A percentile compares a stretch with the other conserved stretches of the same genome.
Conservation (phyloP, 73 alveolate genomes). For the Stentor roeselii region DNA sequence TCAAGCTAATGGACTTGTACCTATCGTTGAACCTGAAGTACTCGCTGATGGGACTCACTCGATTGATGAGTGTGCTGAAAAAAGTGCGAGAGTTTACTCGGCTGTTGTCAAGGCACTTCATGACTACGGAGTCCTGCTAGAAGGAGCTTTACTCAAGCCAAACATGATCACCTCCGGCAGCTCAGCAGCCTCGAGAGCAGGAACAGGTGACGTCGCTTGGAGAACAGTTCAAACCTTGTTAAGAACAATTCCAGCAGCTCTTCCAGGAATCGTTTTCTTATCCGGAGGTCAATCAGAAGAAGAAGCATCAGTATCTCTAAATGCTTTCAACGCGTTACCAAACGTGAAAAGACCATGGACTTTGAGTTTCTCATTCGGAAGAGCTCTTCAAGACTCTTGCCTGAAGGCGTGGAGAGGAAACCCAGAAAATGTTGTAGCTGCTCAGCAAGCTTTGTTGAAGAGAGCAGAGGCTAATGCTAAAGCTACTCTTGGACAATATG, state of each 20-base stretch:
- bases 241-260: slow-evolving; percentile 93
- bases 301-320: slow-evolving; percentile 91
- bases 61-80: slow-evolving; percentile 86
- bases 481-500: slow-evolving; percentile 46
- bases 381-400: slow-evolving; percentile 92
- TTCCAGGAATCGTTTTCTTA: slow-evolving; percentile 83
- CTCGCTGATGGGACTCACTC: slow-evolving; percentile 93
- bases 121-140: slow-evolving; percentile 81
- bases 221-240: slow-evolving; percentile 80
- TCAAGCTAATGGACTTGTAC: slow-evolving; percentile 96
- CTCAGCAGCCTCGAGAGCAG: slow-evolving; percentile 1
- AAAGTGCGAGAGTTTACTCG: slow-evolving; percentile 81
- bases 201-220: slow-evolving; percentile 87
- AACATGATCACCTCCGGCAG: slow-evolving; percentile 95
- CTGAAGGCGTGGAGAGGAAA: slow-evolving; percentile 97
- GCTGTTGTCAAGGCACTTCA: slow-evolving; percentile 75
- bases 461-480: slow-evolving; percentile 87
- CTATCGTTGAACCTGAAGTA: slow-evolving; percentile 99
- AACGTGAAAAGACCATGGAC: slow-evolving; percentile 85
- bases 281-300: slow-evolving; percentile 88
- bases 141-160: slow-evolving; percentile 93
- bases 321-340: slow-evolving; percentile 87
- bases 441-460: slow-evolving; percentile 80
- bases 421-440: slow-evolving; percentile 87
- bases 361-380: slow-evolving; percentile 94